Percentiles rank a stretch among this genome's conserved stretches.
These are phyloP conservation scores for Exophiala mesophila DNA, from an alignment of 2,329 filamentous ascomycete genomes.

Conservation along the genomic window DNA sequence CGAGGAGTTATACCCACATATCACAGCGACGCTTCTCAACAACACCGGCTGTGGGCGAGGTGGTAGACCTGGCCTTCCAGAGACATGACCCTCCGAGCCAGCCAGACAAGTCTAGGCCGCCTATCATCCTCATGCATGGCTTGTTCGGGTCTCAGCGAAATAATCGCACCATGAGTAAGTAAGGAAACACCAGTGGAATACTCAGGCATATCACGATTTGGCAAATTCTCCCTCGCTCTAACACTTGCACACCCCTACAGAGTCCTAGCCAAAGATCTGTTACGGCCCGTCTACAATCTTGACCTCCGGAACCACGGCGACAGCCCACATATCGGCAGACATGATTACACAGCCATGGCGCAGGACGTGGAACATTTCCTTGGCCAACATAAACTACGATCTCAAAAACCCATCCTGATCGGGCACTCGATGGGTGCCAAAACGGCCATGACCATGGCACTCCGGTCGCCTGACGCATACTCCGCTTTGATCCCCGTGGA, in stretches of 20 bases:
- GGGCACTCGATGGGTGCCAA: constrained; percentile 98
- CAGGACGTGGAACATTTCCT: constrained; percentile 79
- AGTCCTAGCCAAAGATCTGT: constrained; percentile 73
- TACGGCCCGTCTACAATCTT: constrained; percentile 74
- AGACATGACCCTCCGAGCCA: constrained; percentile 21
- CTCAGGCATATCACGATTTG: not conserved
- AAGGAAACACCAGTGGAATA: constrained; percentile 33
- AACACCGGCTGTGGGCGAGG: constrained; percentile 5
- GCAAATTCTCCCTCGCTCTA: not conserved
- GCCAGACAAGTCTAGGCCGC: constrained; percentile 36
- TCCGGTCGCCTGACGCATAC: constrained; percentile 63
- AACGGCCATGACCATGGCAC: constrained; percentile 79
- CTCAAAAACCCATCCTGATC: constrained; percentile 64
- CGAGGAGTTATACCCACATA: not conserved
- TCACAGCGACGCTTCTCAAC: constrained; percentile 18
- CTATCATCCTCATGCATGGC: constrained; percentile 86
- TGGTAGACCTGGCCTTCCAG: constrained; percentile 25
- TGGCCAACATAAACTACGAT: constrained; percentile 57
- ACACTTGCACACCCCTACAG: constrained; percentile 40
- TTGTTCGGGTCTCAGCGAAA: constrained; percentile 86
- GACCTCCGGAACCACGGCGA: constrained; percentile 93
- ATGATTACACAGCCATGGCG: constrained; percentile 80
- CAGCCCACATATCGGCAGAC: constrained; percentile 68
- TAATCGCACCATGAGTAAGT: constrained; percentile 93
- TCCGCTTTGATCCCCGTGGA: constrained; percentile 76